phyloP scores from a whole-genome alignment of 805 yeast species.

The Millerozyma acaciae region DNA sequence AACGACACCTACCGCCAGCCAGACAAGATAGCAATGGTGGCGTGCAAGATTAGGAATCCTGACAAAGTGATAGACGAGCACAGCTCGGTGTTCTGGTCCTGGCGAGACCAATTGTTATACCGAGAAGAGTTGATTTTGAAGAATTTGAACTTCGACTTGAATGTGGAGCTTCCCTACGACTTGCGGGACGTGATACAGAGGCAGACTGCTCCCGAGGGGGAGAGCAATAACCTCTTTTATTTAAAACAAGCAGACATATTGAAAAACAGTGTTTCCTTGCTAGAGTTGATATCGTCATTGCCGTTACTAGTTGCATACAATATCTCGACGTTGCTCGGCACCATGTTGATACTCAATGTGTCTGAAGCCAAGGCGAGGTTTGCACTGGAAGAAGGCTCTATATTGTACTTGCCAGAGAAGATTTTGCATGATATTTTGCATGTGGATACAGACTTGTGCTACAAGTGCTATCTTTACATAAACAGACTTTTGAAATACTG shows the following conservation, averaged over 20 bases:
- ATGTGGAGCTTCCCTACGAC: slow-evolving; percentile 36
- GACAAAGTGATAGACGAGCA: slow-evolving; percentile 34
- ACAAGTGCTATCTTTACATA: slow-evolving; percentile 25
- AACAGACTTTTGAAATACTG: slow-evolving; percentile 18
- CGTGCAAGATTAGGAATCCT: slow-evolving; percentile 33
- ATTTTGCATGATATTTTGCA: slow-evolving; percentile 14
- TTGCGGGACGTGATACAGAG: slow-evolving; percentile 21
- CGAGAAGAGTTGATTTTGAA: slow-evolving; percentile 40
- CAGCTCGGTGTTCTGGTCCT: slow-evolving; percentile 38
- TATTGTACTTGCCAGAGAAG: slow-evolving; percentile 14
- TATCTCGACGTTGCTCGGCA: slow-evolving; percentile 28
- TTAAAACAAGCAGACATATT: slow-evolving; percentile 16
- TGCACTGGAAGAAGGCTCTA: slow-evolving; percentile 6
- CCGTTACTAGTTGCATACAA: slow-evolving; percentile 37
- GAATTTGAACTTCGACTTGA: slow-evolving; percentile 37
- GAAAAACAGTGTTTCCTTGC: slow-evolving; percentile 28
- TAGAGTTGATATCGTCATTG: slow-evolving; percentile 36
- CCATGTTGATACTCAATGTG: slow-evolving; percentile 20
- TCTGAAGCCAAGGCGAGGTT: slow-evolving; percentile 19
- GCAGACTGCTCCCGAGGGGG: slow-evolving; percentile 5
- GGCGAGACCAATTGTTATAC: slow-evolving; percentile 42
- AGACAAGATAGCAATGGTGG: slow-evolving; percentile 39
- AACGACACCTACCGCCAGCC: slow-evolving; percentile 42
- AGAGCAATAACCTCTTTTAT: slow-evolving; percentile 7
- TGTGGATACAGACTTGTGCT: slow-evolving; percentile 14